These are phyloP conservation scores for Leishmania amazonensis DNA, from an alignment of 208 protist species.

Conservation along the genomic window DNA sequence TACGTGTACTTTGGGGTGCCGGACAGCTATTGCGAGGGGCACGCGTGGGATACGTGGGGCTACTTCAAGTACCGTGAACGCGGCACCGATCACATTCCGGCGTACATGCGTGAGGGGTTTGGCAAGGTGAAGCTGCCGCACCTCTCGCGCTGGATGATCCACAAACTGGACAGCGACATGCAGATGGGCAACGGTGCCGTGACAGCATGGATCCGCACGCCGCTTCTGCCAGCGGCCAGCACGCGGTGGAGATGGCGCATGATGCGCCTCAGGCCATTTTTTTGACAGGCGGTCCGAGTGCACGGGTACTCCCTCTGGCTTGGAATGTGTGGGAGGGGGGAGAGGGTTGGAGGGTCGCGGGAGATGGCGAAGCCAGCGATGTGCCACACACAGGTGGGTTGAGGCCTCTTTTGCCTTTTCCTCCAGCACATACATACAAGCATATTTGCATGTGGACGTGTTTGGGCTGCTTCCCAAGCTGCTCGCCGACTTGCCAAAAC, in stretches of 20 bases:
- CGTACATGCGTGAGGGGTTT: slow-evolving; percentile 81
- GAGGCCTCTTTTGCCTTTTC: background rate
- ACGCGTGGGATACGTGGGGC: slow-evolving; percentile 88
- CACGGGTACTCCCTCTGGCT: background rate
- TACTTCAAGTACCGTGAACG: slow-evolving; percentile 75
- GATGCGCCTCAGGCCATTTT: slow-evolving; percentile 60
- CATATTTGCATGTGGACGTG: background rate
- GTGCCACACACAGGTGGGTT: background rate
- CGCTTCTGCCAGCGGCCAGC: slow-evolving; percentile 50
- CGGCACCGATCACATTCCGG: slow-evolving; percentile 57
- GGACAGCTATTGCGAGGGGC: slow-evolving; percentile 84
- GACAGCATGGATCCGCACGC: slow-evolving; percentile 72
- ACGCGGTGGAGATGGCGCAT: slow-evolving; percentile 57
- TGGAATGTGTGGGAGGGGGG: too few species aligned
- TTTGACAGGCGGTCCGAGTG: background rate
- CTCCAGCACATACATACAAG: background rate
- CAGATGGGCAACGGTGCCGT: slow-evolving; percentile 77
- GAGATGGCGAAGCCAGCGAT: background rate
- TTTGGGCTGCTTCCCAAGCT: background rate
- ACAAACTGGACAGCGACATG: slow-evolving; percentile 84
- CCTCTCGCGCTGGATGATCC: slow-evolving; percentile 84
- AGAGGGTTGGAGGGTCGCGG: background rate
- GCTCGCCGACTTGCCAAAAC: background rate
- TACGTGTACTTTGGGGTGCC: slow-evolving; percentile 87
- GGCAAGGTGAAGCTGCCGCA: slow-evolving; percentile 67